Percentiles rank a stretch among this genome's conserved stretches.
Conservation (phyloP, 352 stramenopile species). For the Phytophthora syringae region DNA sequence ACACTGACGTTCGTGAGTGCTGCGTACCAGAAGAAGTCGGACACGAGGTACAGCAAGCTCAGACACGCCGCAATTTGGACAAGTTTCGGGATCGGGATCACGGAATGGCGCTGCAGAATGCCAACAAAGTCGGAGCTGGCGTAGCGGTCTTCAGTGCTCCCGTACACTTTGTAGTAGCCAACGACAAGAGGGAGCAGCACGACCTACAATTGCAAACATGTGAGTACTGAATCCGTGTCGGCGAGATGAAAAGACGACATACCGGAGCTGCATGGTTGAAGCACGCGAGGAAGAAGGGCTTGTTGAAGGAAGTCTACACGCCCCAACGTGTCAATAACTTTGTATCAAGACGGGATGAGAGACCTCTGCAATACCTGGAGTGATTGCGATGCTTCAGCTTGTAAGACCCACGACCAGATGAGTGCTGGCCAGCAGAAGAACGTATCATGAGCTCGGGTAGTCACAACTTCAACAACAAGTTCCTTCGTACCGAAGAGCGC, state of each 20-base stretch:
- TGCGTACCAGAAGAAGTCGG: conserved; percentile 71
- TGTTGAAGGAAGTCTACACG: conserved; percentile 32
- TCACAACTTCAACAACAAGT: neutral
- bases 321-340: neutral
- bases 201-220: conserved; percentile 23
- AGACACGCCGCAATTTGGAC: conserved; percentile 47
- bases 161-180: conserved; percentile 45
- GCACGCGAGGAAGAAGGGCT: conserved; percentile 63
- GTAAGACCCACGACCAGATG: conserved; percentile 41
- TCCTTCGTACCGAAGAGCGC: conserved; percentile 26
- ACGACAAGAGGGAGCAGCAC: conserved; percentile 47
- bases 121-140: conserved; percentile 27
- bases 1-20: conserved; percentile 57
- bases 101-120: conserved; percentile 46
- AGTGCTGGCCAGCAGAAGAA: conserved; percentile 13
- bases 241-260: neutral
- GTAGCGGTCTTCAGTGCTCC: conserved; percentile 19
- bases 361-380: conserved; percentile 22
- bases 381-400: conserved; percentile 38
- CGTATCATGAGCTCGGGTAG: neutral
- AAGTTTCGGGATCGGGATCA: conserved; percentile 40
- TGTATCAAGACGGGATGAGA: neutral
- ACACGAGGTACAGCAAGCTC: conserved; percentile 47
- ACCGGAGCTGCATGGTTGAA: conserved; percentile 60
- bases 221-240: neutral